Conservation (phyloP, 2,329 filamentous ascomycete genomes). For the Ceratocystis cacaofunesta region DNA sequence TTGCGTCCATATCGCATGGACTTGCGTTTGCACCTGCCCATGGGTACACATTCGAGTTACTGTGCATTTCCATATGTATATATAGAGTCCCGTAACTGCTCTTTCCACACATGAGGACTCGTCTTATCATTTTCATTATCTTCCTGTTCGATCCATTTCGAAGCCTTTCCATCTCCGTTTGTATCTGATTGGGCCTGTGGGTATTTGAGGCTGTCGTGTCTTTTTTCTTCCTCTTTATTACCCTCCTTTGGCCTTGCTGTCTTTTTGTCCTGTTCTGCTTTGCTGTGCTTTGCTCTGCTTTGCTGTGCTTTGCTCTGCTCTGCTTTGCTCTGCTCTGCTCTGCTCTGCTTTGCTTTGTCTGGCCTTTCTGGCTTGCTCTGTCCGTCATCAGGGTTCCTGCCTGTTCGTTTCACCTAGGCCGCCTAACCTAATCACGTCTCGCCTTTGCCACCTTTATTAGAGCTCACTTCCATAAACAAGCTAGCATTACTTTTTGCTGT, state of each 20-base stretch:
- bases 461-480: constrained; percentile 4
- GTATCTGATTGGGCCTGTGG: background rate
- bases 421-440: background rate
- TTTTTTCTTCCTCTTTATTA: background rate
- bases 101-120: background rate
- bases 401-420: constrained; percentile 5
- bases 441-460: constrained; percentile 5
- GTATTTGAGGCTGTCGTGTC: background rate
- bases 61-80: background rate
- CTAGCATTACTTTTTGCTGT: constrained; percentile 1
- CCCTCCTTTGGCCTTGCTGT: background rate
- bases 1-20: background rate
- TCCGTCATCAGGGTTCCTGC: background rate
- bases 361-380: background rate
- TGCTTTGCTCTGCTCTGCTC: too few relatives aligned
- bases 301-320: background rate
- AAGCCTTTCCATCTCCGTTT: background rate
- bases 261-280: background rate
- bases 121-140: background rate
- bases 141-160: background rate
- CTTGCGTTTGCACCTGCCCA: background rate
- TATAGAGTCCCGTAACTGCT: background rate
- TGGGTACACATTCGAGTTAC: background rate
- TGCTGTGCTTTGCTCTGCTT: too few relatives aligned
- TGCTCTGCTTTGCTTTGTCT: background rate